Base-by-base conservation (phyloP, 352 stramenopile species). In the Phytopythium litorale region DNA sequence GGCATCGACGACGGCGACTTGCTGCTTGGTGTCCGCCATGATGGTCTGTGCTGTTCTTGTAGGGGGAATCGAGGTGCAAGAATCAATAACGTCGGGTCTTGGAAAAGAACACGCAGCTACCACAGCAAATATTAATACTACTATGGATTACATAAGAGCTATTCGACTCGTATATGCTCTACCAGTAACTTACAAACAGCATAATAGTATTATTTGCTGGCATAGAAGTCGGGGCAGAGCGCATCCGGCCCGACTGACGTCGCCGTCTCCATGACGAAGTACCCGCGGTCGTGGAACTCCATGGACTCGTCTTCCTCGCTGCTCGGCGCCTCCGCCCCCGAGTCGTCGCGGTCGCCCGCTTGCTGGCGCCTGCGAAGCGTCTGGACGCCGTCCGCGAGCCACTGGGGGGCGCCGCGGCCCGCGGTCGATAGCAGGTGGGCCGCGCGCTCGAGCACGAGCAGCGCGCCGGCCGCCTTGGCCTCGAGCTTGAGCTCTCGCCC, bases 401-500 rank as follows among this genome's bases (percentile, higher is more conserved):
- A 87, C 21, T 68, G 55, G 59, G 37, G 19, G 37, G 57, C 33
- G 65, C 56, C 6, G 33, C 32, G 43, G 33, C 40, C 6, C 58
- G 56, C 51, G 60, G 56, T 56, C 64, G 19, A 13, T 15, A 87
- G 52, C 30, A 79, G 67, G 53, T 90, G 72, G 3, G 63, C 61
- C 1, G 74, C 81, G 12, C 81, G 74, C 42, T 88, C 72, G 16
- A 90, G 75, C n/a, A 63, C 63, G 2, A 73, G 67, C 21, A 86
- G 68, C 4, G 57, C 81, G 23, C 52, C 52, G 28, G 82, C 40
- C 8, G 66, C 68, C 28, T 80, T 77, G 6, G 73, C 81, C 51
- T 90, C 81, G n/a, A 88, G 65, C 48, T 88, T 88, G 60, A 59
- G 65, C 48, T 87, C 76, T n/a, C 72, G 75, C 32, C 78, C 73